Base-by-base conservation (phyloP, 805 yeast genomes). In the Maudiozyma saulgeensis region DNA sequence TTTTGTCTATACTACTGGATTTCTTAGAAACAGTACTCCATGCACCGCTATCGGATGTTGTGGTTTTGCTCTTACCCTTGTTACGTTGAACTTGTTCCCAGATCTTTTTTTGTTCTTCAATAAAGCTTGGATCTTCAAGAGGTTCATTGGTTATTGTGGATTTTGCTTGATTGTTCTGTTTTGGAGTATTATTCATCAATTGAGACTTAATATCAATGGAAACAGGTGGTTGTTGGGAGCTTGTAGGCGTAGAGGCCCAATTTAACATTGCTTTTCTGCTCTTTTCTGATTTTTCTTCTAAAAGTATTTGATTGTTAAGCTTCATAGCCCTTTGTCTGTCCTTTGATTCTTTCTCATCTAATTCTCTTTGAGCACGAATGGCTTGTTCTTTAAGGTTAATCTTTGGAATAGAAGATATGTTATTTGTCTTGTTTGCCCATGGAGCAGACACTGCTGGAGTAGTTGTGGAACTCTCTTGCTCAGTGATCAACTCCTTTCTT, bases 21-120 rank as follows among this genome's bases (percentile, higher is more conserved):
- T 61, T 53, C 12, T 53, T 12, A 3, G 41, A n/a, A 5, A 62
- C 68, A 15, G 64, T 60, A 11, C 66, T 59, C 68, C 68, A 63
- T n/a, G 55, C 57, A 26, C 54, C 57, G 18, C 28, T 42, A 25
- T 43, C 42, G 15, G 72, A 65, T 34, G 78, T 82, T 63, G 74
- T 80, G 56, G 88, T 82, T 63, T 73, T 82, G 56, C 88, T 85
- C 81, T 78, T 77, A 23, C 3, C 8, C 45, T 86, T 83, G 31
- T 68, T 67, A 60, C 82, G 81, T 63, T 86, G 95, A 50, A 78
- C 73, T 48, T 80, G 84, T 53, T 80, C 66, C 66, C 68, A 64
- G 4, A 65, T 42, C 34, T 56, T 60, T 40, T 56, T 58, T 49
- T 66, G 69, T 50, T 66, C 68, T 41, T 61, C 58, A 41, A 66